phyloP scores from a whole-genome alignment of 768 basidiomycete genomes.

The Boletus subcaerulescens region DNA sequence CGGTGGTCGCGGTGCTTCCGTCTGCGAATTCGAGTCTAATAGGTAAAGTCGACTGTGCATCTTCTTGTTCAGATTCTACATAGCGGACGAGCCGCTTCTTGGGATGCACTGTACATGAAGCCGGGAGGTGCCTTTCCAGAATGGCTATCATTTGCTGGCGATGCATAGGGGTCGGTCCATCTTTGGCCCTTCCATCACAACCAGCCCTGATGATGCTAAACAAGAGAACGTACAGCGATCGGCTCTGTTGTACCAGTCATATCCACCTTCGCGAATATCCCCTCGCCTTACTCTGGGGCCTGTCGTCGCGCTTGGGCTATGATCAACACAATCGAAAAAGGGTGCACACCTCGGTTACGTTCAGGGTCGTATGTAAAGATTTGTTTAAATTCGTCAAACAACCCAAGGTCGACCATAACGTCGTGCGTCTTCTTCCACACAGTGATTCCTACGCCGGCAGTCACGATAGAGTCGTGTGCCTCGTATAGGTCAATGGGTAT shows the following conservation, averaged over 20 bases:
- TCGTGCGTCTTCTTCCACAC: conserved; percentile 47
- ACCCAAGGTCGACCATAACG: conserved; percentile 42
- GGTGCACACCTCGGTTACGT: conserved; percentile 7
- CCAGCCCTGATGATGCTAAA: neutral
- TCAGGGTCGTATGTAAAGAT: conserved; percentile 13
- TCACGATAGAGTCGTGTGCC: conserved; percentile 38
- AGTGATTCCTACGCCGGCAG: conserved; percentile 42
- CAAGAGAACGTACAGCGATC: conserved; percentile 15
- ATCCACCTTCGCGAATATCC: conserved; percentile 35
- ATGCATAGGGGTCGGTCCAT: conserved; percentile 13
- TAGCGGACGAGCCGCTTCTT: conserved; percentile 23
- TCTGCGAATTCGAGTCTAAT: conserved; percentile 15
- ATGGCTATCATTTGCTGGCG: conserved; percentile 22
- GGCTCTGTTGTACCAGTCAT: conserved; percentile 24
- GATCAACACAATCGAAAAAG: neutral
- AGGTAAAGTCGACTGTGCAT: conserved; percentile 26
- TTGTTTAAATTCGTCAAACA: conserved; percentile 34
- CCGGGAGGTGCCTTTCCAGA: conserved; percentile 18
- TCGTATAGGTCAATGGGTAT: conserved; percentile 47
- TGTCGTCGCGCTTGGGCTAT: neutral
- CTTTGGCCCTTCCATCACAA: neutral
- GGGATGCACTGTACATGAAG: conserved; percentile 15
- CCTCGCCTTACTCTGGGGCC: conserved; percentile 10
- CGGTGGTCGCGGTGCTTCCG: conserved; percentile 26
- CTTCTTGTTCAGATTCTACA: neutral